phyloP scores from a whole-genome alignment of 345 rosid species.

The Combretum micranthum region DNA sequence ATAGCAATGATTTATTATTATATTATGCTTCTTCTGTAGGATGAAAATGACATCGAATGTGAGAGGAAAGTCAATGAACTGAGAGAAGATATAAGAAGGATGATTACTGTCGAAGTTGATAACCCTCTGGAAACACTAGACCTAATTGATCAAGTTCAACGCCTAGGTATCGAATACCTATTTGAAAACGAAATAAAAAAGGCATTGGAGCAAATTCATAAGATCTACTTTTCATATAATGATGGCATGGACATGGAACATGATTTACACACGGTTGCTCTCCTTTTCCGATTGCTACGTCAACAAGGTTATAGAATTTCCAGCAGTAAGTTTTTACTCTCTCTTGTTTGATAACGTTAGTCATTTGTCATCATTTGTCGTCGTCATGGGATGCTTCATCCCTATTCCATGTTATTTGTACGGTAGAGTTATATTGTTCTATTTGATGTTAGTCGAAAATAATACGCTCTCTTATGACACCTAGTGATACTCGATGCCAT shows the following conservation, averaged over 20 bases:
- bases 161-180: slow-evolving; percentile 14
- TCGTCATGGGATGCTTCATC: too few species aligned
- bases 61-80: not conserved
- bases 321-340: not conserved
- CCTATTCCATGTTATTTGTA: too few species aligned
- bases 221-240: not conserved
- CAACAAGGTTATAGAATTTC: slow-evolving; percentile 15
- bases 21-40: too few species aligned
- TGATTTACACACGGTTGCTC: slow-evolving; percentile 8
- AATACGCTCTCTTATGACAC: too few species aligned
- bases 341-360: too few species aligned
- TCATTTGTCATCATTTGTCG: too few species aligned
- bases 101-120: not conserved
- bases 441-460: too few species aligned
- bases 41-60: too few species aligned
- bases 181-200: slow-evolving; percentile 13
- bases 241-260: not conserved
- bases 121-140: not conserved
- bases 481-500: too few species aligned
- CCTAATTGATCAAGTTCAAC: slow-evolving; percentile 14
- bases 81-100: slow-evolving; percentile 3
- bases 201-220: not conserved
- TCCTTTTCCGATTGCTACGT: slow-evolving; percentile 17
- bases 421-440: too few species aligned
- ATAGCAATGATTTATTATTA: too few species aligned